phyloP scores from a whole-genome alignment of 2,329 filamentous ascomycete species.

The Trichoderma sp. region DNA sequence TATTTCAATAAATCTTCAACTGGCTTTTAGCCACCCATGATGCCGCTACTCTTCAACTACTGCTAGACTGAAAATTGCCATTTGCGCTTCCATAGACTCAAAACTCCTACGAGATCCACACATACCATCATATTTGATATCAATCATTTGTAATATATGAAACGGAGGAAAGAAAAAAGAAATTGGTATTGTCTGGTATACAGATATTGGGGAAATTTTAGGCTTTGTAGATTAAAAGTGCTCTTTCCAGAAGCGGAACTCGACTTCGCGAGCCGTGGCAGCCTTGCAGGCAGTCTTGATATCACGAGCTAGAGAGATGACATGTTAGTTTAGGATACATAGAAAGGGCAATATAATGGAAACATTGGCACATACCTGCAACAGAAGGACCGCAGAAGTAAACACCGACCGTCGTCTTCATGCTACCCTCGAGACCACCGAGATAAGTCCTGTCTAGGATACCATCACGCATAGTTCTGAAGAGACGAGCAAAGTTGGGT shows the following conservation, averaged over 20 bases:
- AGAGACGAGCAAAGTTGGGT: conserved; percentile 80
- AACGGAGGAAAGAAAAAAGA: neutral
- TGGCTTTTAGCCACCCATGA: neutral
- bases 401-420: conserved; percentile 85
- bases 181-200: conserved; percentile 15
- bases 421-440: conserved; percentile 70
- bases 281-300: conserved; percentile 79
- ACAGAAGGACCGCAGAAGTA: conserved; percentile 94
- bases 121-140: conserved; percentile 4
- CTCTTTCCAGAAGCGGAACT: conserved; percentile 99
- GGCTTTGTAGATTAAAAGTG: conserved; percentile 58
- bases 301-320: conserved; percentile 59
- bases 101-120: conserved; percentile 3
- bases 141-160: conserved; percentile 11
- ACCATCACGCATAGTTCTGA: conserved; percentile 81
- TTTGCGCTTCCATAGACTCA: neutral
- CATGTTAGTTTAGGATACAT: conserved; percentile 31
- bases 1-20: neutral
- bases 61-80: conserved; percentile 1
- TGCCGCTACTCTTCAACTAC: neutral
- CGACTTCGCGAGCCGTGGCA: conserved; percentile 72
- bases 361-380: conserved; percentile 46
- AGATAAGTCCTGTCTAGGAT: conserved; percentile 85
- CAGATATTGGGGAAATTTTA: neutral
- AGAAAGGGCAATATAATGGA: too few species aligned